These are phyloP conservation scores for Mycosphaerella arachidis DNA, from an alignment of 2,329 filamentous ascomycete genomes.

Conservation along the genomic window DNA sequence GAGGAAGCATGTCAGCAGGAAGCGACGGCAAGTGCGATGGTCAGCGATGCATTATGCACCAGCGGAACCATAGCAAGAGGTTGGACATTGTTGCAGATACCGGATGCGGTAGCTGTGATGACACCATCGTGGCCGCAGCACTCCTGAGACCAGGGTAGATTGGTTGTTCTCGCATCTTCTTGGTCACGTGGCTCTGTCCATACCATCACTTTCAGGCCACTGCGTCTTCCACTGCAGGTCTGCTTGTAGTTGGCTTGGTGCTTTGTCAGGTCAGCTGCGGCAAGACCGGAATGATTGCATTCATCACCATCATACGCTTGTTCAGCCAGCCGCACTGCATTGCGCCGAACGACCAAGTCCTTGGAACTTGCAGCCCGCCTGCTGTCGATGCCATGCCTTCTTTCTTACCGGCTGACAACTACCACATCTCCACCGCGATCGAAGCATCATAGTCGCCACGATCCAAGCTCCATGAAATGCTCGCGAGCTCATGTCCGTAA, in stretches of 20 bases:
- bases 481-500: background rate
- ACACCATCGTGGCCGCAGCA: background rate
- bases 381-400: too few species aligned
- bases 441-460: background rate
- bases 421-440: background rate
- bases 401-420: too few species aligned
- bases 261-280: background rate
- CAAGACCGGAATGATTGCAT: background rate
- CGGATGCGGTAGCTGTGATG: background rate
- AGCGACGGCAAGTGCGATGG: background rate
- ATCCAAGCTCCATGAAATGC: background rate
- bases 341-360: background rate
- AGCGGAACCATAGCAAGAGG: background rate
- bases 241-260: background rate
- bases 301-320: background rate
- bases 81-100: background rate
- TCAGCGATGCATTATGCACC: background rate
- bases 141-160: background rate
- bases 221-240: background rate
- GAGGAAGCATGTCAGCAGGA: background rate
- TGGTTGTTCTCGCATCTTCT: background rate
- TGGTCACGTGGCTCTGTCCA: background rate
- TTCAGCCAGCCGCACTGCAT: background rate
- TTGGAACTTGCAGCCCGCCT: background rate
- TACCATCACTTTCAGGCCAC: background rate